Evolutionary conservation across 2,329 filamentous ascomycete genomes (phyloP), one percentile per base, ranked within the genome.

Genomic region (Metarhizium anisopliae): DNA sequence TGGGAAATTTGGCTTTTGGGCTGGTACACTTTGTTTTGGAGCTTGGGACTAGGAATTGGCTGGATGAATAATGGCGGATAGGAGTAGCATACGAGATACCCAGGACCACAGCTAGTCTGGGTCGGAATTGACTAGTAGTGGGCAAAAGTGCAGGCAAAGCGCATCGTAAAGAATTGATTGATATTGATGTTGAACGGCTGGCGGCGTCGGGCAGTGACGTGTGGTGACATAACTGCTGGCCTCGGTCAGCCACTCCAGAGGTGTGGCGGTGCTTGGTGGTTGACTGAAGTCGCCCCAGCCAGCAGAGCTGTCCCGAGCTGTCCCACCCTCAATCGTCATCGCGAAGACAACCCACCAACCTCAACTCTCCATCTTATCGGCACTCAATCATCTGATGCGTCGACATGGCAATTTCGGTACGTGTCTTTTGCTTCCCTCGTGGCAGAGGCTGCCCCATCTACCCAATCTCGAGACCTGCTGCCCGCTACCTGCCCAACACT

Each of bases 351-450:
- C 13, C 45, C 20, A 49, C 45, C 45, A 49, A 30, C 45, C 45
- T 49, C 45, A 14, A 2, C 11, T 49, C 45, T 49, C 14, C 45
- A 30, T 43, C 16, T 30, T 16, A 18, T 51, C 51, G 43, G 35
- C 51, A 43, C 8, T 29, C 49, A 42, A 35, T n/a, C 50, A 30
- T 51, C 56, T 54, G 20, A 66, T 67, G 67, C 64, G 59, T 63
- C 64, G 67, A 64, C 58, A 70, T 70, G 67, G 67, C 67, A 52
- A 68, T 70, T 59, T 70, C 67, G 63, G 67, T 70, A 63, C 40
- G 64, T 60, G 29, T 2, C 25, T 10, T 20, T 20, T 7, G 18
- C 16, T 6, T 20, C 30, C 32, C 35, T 13, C n/a, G 6, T 5
- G 29, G 14, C n/a, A 36, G 16, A 14, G 32, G 20, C 42, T 16